Percentiles rank a stretch among this genome's conserved stretches.
These are phyloP conservation scores for Entomortierella chlamydospora DNA, from an alignment of 192 early-diverging fungal species.

Conservation along the genomic window DNA sequence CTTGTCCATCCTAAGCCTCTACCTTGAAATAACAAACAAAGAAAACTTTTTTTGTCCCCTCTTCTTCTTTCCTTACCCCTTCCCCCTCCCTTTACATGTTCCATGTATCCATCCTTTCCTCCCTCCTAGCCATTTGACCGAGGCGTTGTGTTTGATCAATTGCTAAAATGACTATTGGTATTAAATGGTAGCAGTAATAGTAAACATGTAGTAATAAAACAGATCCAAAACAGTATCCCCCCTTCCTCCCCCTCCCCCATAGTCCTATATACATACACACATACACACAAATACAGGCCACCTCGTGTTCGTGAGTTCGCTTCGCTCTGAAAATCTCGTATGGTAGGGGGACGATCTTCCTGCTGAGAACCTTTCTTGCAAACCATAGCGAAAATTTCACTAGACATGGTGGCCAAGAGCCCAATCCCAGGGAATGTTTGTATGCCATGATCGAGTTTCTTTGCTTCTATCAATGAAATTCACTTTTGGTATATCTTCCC, in stretches of 20 bases:
- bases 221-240: neutral
- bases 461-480: conserved; percentile 7
- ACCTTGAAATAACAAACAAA: neutral
- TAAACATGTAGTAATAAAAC: neutral
- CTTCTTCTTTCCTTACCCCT: neutral
- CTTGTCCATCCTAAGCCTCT: neutral
- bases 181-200: neutral
- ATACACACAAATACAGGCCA: conserved; percentile 31
- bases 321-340: conserved; percentile 30
- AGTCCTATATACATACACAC: neutral
- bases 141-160: neutral
- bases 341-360: conserved; percentile 46
- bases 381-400: conserved; percentile 48
- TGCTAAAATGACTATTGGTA: conserved; percentile 4
- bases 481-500: conserved; percentile 32
- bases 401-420: conserved; percentile 56
- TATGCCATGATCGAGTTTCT: conserved; percentile 11
- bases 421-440: conserved; percentile 29
- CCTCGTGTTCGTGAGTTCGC: conserved; percentile 52
- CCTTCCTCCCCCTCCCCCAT: neutral
- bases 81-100: neutral
- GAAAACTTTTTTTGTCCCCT: neutral
- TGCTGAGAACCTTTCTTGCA: conserved; percentile 50
- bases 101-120: neutral
- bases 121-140: too few species aligned